Evolutionary conservation across 257 asterid species (phyloP), one percentile per base, ranked within the genome.

Genomic region (Nicotiana otophora): DNA sequence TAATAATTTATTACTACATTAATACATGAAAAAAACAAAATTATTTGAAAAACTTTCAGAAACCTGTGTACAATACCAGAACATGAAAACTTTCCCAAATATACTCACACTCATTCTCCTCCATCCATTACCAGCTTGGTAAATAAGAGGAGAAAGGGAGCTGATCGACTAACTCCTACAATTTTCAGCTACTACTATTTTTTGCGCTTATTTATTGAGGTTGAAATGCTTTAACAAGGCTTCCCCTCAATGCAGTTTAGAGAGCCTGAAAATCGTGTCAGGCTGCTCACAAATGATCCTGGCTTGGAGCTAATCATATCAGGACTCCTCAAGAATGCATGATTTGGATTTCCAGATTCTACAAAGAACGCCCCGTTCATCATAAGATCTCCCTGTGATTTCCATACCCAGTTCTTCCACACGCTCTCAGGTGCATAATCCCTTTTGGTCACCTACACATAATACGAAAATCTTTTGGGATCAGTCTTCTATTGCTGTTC

Each of bases 361-460:
- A 16, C 58, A 70, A 95, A 95, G 83, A 91, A 95, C 2, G 98
- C 98, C 11, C 98, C 98, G 79, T 90, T 92, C 86, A 36, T 65
- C 90, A 95, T 63, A 16, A 91, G 53, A 85, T 95, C 98, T 46
- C 91, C 93, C 61, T 93, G 90, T 8, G 98, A 95, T 89, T 61
- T 90, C 98, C 98, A 93, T 1, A 64, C 87, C 98, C 97, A 95
- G 5, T 87, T 87, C 86, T 91, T 88, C 98, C 98, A 93, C 70
- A 5, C 91, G 55, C 84, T 85, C 85, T 94, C 85, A 0, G 87
- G 28, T 80, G 92, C 83, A 57, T 89, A 88, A 10, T 91, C 96
- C 83, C 97, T 89, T 92, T 92, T 92, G 0, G 97, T 93, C 80
- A 94, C 94, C 96, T 93, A 34, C 72, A n/a, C 20, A 78, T 1